Conservation (phyloP, 345 rosid genomes). For the Salix brachista region DNA sequence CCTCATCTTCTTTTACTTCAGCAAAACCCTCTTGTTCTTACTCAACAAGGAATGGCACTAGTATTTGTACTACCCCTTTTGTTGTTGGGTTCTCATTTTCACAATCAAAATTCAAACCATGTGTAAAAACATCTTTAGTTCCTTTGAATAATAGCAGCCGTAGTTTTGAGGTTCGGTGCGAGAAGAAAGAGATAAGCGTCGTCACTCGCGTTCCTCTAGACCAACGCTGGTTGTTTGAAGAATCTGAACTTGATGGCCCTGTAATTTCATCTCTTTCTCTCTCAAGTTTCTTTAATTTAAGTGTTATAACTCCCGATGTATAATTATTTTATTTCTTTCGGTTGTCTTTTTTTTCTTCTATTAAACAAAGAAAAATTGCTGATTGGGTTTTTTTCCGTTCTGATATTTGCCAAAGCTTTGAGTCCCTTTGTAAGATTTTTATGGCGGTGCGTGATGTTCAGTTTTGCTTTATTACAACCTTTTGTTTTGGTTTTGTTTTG, state of each 20-base stretch:
- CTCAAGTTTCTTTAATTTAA: no score
- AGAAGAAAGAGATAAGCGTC: slow-evolving; percentile 5
- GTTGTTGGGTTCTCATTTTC: not conserved
- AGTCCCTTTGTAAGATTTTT: not conserved
- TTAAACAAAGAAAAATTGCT: not conserved
- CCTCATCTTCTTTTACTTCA: not conserved
- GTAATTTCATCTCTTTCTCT: slow-evolving; percentile 1
- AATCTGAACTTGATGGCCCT: slow-evolving; percentile 28
- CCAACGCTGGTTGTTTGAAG: slow-evolving; percentile 35
- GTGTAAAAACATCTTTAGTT: not conserved
- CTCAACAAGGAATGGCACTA: not conserved
- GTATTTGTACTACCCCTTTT: not conserved
- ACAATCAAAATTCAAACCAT: not conserved
- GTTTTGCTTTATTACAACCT: not conserved
- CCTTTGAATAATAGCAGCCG: not conserved
- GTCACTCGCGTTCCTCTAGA: slow-evolving; percentile 23
- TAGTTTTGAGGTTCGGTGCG: slow-evolving; percentile 12
- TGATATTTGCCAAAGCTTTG: not conserved
- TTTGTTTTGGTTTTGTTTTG: not conserved
- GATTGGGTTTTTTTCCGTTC: not conserved
- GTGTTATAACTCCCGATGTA: not conserved
- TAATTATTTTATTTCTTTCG: not conserved
- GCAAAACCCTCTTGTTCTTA: not conserved
- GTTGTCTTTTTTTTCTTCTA: not conserved
- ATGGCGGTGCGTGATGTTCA: not conserved